phyloP scores from a whole-genome alignment of 768 basidiomycete genomes.

The Trametes sanguinea region DNA sequence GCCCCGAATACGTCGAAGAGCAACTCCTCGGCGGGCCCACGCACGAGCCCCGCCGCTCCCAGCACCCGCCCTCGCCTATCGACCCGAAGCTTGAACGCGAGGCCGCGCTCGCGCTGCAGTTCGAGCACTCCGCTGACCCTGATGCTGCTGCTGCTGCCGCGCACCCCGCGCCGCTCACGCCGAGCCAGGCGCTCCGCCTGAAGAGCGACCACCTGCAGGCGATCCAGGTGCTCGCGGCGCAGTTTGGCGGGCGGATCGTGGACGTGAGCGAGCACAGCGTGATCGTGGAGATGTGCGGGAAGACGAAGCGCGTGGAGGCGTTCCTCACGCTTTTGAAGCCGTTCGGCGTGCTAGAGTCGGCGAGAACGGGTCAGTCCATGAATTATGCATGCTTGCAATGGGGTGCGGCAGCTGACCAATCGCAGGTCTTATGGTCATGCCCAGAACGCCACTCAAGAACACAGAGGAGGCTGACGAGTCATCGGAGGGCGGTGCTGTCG shows the following conservation, averaged over 20 bases:
- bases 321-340: slow-evolving; percentile 91
- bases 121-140: slow-evolving; percentile 60
- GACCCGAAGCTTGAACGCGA: slow-evolving; percentile 70
- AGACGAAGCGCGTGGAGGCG: slow-evolving; percentile 88
- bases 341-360: slow-evolving; percentile 94
- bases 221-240: slow-evolving; percentile 78
- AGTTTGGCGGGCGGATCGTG: slow-evolving; percentile 92
- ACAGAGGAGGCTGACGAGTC: slow-evolving; percentile 55
- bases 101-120: slow-evolving; percentile 69
- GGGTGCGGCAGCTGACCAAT: background rate
- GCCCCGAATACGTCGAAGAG: slow-evolving; percentile 94
- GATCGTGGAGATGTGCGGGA: slow-evolving; percentile 93
- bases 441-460: slow-evolving; percentile 83
- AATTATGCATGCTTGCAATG: no score
- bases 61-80: slow-evolving; percentile 17
- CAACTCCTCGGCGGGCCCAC: slow-evolving; percentile 86
- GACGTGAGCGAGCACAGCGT: slow-evolving; percentile 95
- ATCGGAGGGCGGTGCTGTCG: slow-evolving; percentile 63
- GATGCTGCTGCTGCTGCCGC: slow-evolving; percentile 26
- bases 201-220: slow-evolving; percentile 90
- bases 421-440: slow-evolving; percentile 96
- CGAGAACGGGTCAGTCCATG: slow-evolving; percentile 75
- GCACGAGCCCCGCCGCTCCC: slow-evolving; percentile 63
- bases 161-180: slow-evolving; percentile 39
- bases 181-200: slow-evolving; percentile 81